Base-by-base conservation (phyloP, 345 rosid genomes). In the Arabidopsis thaliana region DNA sequence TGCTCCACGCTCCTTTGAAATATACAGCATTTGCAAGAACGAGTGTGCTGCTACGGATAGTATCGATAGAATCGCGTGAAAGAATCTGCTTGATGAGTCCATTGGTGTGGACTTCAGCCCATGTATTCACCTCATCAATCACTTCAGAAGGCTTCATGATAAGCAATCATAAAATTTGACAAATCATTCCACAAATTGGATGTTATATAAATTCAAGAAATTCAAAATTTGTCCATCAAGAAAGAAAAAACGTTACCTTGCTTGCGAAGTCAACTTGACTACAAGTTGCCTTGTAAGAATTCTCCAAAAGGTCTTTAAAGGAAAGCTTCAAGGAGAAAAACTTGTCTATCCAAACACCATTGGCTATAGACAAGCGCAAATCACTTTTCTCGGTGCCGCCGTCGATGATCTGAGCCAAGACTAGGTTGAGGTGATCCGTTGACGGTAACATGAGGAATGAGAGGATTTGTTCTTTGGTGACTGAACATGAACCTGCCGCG, bases 1-100 rank as follows among this genome's bases (percentile, higher is more conserved):
- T 81, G 59, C 41, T 76, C 93, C 97, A 91, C 65, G 83, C 80
- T 61, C 88, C 93, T 73, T 88, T 88, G 80, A 89, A 91, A 41
- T 91, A 91, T 3, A 91, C 76, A 4, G 89, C 97, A 83, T 88
- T 91, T 3, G 89, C 78, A 11, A 89, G 78, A 22, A 88, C 73
- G 44, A 89, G 87, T 73, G 61, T 76, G 55, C 90, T 82, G 0
- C n/a, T 40, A 49, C 32, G 24, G 34, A 69, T 44, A 44, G 5
- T 1, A 0, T 88, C 82, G 6, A 87, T 85, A 6, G 86, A 82
- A 4, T 82, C 84, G 1, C 72, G 48, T 24, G 93, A 84, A 40
- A 91, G 86, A 77, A 91, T 75, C 58, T 91, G 75, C 50, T 85
- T 79, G 75, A 89, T 84, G 24, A 91, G 85, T 62, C 93, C 95